Evolutionary conservation across 2,329 filamentous ascomycete genomes (phyloP).

Genomic region (Coniochaeta ligniaria): DNA sequence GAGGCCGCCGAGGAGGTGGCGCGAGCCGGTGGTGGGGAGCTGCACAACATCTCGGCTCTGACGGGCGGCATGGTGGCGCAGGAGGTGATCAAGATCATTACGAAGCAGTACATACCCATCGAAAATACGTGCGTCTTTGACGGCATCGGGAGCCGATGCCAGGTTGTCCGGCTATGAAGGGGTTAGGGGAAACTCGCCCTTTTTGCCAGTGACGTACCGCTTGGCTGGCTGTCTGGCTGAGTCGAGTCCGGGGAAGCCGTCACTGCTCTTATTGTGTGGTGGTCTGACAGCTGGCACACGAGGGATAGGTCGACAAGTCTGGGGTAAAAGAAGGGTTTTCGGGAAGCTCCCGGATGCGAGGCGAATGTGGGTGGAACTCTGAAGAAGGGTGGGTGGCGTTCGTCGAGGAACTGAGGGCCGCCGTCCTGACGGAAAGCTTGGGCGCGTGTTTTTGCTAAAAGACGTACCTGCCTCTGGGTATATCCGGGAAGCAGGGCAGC

Average conservation of each 20-base stretch:
- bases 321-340: slow-evolving; percentile 1
- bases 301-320: background rate
- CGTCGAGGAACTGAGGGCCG: slow-evolving; percentile 1
- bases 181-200: background rate
- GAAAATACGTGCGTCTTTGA: slow-evolving; percentile 67
- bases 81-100: slow-evolving; percentile 87
- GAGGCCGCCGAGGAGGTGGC: slow-evolving; percentile 60
- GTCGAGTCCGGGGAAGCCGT: background rate
- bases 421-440: background rate
- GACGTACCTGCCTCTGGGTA: background rate
- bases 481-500: background rate
- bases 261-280: background rate
- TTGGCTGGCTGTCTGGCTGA: background rate
- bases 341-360: background rate
- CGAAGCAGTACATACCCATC: slow-evolving; percentile 64
- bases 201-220: background rate
- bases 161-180: slow-evolving; percentile 47
- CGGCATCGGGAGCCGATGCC: slow-evolving; percentile 56
- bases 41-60: slow-evolving; percentile 87
- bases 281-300: background rate
- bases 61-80: slow-evolving; percentile 93
- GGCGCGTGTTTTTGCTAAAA: background rate
- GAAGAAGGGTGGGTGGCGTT: background rate
- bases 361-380: background rate
- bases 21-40: slow-evolving; percentile 72